These are phyloP conservation scores for Amaranthus tricolor DNA, from an alignment of 179 eudicot genomes.

Conservation along the genomic window DNA sequence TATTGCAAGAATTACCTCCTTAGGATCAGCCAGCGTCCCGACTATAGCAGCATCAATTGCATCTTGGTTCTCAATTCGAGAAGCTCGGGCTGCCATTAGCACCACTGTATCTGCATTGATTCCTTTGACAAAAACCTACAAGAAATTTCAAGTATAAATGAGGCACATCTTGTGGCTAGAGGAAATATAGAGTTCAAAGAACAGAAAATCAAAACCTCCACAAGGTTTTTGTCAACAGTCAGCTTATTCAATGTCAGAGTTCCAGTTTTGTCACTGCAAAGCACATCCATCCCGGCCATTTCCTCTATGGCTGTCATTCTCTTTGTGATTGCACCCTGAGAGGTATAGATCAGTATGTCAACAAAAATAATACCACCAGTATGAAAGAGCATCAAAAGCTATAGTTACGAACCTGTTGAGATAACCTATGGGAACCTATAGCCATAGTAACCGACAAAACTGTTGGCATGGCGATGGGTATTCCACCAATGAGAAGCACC, in stretches of 20 bases:
- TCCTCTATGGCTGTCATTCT: constrained; percentile 91
- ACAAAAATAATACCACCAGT: not conserved
- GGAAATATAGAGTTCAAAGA: not conserved
- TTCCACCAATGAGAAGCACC: constrained; percentile 84
- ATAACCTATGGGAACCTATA: constrained; percentile 77
- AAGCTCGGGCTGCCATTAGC: constrained; percentile 84
- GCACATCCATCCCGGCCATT: constrained; percentile 94
- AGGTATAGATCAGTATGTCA: not conserved
- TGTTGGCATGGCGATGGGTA: constrained; percentile 89
- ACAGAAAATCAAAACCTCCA: constrained; percentile 39
- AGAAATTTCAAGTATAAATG: not conserved
- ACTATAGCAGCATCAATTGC: constrained; percentile 84
- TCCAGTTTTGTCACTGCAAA: constrained; percentile 84
- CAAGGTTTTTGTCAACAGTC: constrained; percentile 69
- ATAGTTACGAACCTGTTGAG: constrained; percentile 56
- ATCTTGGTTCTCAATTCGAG: constrained; percentile 77
- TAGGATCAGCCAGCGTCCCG: constrained; percentile 77
- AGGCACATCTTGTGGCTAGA: not conserved
- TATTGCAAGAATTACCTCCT: constrained; percentile 45
- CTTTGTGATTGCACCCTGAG: constrained; percentile 84
- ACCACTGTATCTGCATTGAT: constrained; percentile 65
- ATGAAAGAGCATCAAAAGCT: not conserved
- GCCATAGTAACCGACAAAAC: constrained; percentile 87
- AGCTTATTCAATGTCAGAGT: constrained; percentile 73
- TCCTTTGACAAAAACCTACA: constrained; percentile 66